Evolutionary conservation across 2,329 filamentous ascomycete species (phyloP).

Genomic region (Hymenoscyphus albidus): DNA sequence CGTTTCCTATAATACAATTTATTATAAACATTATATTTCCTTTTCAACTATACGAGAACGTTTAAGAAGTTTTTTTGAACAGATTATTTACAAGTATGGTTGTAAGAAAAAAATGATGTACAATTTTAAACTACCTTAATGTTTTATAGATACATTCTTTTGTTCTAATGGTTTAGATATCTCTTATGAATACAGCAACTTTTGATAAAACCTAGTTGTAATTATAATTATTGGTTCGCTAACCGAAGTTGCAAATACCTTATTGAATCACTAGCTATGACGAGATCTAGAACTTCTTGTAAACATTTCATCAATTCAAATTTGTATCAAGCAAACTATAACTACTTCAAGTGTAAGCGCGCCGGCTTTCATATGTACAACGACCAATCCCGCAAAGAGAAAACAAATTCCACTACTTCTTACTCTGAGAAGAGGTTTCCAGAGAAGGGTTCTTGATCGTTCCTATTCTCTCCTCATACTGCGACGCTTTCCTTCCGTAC

Average conservation of each 20-base stretch:
- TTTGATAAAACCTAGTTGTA: background rate
- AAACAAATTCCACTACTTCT: background rate
- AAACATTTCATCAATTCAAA: background rate
- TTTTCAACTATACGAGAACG: no score
- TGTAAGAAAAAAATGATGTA: background rate
- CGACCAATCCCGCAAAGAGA: background rate
- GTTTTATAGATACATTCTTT: background rate
- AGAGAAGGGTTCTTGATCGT: constrained; percentile 5
- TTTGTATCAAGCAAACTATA: background rate
- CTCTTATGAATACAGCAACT: background rate
- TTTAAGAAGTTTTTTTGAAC: no score
- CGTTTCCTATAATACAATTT: no score
- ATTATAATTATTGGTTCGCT: background rate
- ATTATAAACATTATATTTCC: no score
- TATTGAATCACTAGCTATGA: background rate
- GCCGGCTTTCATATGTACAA: background rate
- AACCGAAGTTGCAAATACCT: background rate
- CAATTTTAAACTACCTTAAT: background rate
- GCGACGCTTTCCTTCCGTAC: constrained; percentile 3
- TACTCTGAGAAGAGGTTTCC: constrained; percentile 13
- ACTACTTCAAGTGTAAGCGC: background rate
- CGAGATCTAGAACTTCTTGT: background rate
- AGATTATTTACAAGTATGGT: background rate
- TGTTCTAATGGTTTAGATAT: background rate
- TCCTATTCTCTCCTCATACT: constrained; percentile 14